Base-by-base conservation (phyloP, 225 moss, liverwort and hornwort species). In the Rhytidiadelphus loreus region DNA sequence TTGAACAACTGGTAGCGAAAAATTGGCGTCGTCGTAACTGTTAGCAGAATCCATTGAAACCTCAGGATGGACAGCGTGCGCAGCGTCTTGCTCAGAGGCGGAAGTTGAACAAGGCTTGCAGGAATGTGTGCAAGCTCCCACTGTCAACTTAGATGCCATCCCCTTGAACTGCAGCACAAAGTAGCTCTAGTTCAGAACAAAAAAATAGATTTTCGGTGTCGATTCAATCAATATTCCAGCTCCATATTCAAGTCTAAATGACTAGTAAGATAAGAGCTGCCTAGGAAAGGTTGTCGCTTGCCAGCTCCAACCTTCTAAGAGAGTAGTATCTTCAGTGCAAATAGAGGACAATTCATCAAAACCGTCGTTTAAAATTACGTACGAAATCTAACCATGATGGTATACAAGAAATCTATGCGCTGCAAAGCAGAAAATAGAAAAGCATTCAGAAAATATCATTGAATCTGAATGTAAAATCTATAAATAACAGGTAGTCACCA, bases 41-140 rank as follows among this genome's bases (percentile, higher is more conserved):
- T 92, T 87, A 55, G 58, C 53, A 82, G 88, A 86, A 88, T 88
- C 88, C 77, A 89, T 78, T 68, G 85, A 84, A 78, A 82, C 77
- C 68, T 88, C 92, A 57, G 92, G 93, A 44, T 91, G 92, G 52
- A 93, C 93, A 86, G 92, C 93, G 43, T 89, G 90, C 58, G 88
- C 65, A 50, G 88, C 89, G 70, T 90, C 91, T 66, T 92, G 90
- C 57, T 94, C 94, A 48, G 88, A 92, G 86, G 80, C 88, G 55
- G 94, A 88, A 69, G 89, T 60, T 64, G 93, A 89, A 86, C 92
- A 92, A 83, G 95, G 93, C 79, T 90, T 95, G 92, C 93, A 93
- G 23, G 94, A 78, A 81, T 93, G 91, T 61, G 86, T 78, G 69
- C 93, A 95, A 83, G 90, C 90, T 90, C 93, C 92, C 30, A 61